Evolutionary conservation across 2,329 filamentous ascomycete genomes (phyloP), one percentile per base, ranked within the genome.

Genomic region (Pseudogymnoascus verrucosus): DNA sequence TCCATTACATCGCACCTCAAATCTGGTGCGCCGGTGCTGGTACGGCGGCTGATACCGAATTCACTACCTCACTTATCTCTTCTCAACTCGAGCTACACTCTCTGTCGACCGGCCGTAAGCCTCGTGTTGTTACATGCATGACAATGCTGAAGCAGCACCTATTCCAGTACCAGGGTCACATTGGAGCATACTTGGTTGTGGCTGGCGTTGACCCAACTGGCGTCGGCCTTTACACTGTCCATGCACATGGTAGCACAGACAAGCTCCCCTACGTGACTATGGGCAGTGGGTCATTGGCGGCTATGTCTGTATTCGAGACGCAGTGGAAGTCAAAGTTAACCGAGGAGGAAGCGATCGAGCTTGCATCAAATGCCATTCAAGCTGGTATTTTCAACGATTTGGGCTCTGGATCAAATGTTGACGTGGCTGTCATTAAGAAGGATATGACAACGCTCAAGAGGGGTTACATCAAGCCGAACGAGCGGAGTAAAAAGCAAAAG

Each of bases 211-310:
- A 99, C 76, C 93, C 96, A 36, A 99, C 95, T 0, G 95, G 95
- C 72, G 87, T 89, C 54, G 92, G 96, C 72, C 88, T 99, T 67
- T 99, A 96, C 83, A 99, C 96, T 68, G 95, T 99, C 47, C 95
- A 99, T 79, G 95, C 95, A 65, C 96, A 99, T 82, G 95, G 96
- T 69, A 95, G 89, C 73, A 99, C 95, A 66, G 95, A 99, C 81
- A 99, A 98, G 82, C 88, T 99, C 60, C 95, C 95, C 61, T 99
- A 99, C 77, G 96, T 99, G 69, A 99, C 96, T 68, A 99, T 99
- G 95, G 95, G 95, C 63, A 96, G 90, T 23, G 95, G 95, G 68
- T 96, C 91, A 59, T 82, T 99, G 69, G 95, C 95, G 28, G 95
- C 95, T 74, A 99, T 99, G 95, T 91, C 90, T 34, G 90, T 99